Conservation (phyloP, 2,329 filamentous ascomycete species). For the Calonectria fujianensis region DNA sequence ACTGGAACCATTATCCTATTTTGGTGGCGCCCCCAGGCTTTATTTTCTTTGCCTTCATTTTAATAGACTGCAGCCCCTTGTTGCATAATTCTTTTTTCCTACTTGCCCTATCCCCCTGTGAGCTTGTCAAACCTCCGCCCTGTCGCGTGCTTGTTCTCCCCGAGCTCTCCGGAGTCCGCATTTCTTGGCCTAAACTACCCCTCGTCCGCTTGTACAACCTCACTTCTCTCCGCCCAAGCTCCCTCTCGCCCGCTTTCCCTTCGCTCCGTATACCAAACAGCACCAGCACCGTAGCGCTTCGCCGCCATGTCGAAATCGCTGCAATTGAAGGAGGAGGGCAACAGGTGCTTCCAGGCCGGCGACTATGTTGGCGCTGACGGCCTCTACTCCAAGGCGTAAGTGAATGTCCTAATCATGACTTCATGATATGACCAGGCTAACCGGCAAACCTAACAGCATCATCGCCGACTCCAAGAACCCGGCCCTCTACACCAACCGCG, state of each 20-base stretch:
- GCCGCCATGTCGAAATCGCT: constrained; percentile 60
- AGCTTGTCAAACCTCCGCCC: not conserved
- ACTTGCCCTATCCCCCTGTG: not conserved
- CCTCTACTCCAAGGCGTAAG: constrained; percentile 83
- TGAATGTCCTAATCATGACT: constrained; percentile 39
- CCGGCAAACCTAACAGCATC: constrained; percentile 71
- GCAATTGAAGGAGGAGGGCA: constrained; percentile 75
- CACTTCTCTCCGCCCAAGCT: not conserved
- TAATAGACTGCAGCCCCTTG: constrained; percentile 7
- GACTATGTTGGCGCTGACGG: constrained; percentile 81
- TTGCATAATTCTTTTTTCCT: not conserved
- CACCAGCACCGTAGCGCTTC: not conserved
- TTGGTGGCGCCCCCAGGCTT: not conserved
- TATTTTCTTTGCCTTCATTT: not conserved
- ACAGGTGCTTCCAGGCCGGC: constrained; percentile 77
- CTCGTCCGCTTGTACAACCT: not conserved
- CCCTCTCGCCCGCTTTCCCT: not conserved
- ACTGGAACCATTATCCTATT: not conserved
- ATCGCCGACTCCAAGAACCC: constrained; percentile 86
- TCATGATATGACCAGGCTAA: constrained; percentile 5
- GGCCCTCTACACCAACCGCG: constrained; percentile 91
- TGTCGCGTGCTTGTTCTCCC: constrained; percentile 11
- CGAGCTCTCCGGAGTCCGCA: constrained; percentile 28
- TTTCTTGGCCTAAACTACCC: constrained; percentile 11
- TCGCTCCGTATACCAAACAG: not conserved